phyloP scores from a whole-genome alignment of 768 basidiomycete genomes.

The Neoboletus magnificus region DNA sequence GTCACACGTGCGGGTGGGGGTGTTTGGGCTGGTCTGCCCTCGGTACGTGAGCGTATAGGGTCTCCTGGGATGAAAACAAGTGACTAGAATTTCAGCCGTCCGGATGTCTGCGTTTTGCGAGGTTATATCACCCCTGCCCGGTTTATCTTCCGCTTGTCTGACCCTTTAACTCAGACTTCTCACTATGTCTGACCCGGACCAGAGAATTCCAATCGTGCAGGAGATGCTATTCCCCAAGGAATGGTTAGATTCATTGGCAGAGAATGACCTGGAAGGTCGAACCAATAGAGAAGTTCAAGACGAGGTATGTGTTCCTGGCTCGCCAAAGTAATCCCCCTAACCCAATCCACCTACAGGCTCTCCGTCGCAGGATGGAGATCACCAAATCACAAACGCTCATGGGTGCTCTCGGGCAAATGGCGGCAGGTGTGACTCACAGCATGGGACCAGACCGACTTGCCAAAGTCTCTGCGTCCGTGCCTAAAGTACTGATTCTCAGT shows the following conservation, averaged over 20 bases:
- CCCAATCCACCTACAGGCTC: conserved; percentile 34
- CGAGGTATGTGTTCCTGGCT: conserved; percentile 39
- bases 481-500: conserved; percentile 65
- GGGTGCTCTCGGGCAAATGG: conserved; percentile 72
- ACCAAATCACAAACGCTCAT: conserved; percentile 57
- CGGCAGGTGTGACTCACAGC: conserved; percentile 60
- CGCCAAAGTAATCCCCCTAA: background rate
- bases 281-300: conserved; percentile 63
- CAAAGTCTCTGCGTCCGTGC: conserved; percentile 50
- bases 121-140: conserved; percentile 18
- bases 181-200: conserved; percentile 36
- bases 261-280: conserved; percentile 51
- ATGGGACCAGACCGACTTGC: conserved; percentile 50
- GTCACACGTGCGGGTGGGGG: conserved; percentile 70
- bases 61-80: background rate
- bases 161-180: conserved; percentile 31
- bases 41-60: conserved; percentile 40
- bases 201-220: conserved; percentile 49
- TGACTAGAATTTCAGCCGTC: conserved; percentile 34
- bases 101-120: conserved; percentile 36
- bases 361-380: conserved; percentile 42
- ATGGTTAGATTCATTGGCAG: conserved; percentile 60
- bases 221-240: conserved; percentile 55
- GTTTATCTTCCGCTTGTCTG: background rate
- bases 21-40: conserved; percentile 57